Percentiles rank a stretch among this genome's conserved stretches.
Conservation (phyloP, 805 yeast species). For the Maudiozyma turicensis region DNA sequence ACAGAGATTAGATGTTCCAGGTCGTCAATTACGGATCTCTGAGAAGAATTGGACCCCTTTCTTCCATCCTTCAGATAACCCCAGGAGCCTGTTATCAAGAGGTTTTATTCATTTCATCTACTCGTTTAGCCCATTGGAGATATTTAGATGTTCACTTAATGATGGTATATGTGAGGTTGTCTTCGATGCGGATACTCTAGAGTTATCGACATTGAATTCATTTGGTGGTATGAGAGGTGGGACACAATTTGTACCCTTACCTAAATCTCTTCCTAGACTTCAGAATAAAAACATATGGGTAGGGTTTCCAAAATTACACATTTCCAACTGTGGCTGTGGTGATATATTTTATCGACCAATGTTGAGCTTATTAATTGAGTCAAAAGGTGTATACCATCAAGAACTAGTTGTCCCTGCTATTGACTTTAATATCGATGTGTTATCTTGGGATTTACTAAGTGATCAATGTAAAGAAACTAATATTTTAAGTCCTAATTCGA, state of each 20-base stretch:
- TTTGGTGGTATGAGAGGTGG: constrained; percentile 17
- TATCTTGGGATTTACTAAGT: constrained; percentile 11
- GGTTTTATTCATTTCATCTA: constrained; percentile 15
- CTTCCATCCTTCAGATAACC: neutral
- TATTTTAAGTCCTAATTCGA: constrained; percentile 14
- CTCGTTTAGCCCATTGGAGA: constrained; percentile 12
- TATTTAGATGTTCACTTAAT: constrained; percentile 15
- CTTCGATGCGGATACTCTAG: constrained; percentile 9
- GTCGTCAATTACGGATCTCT: neutral
- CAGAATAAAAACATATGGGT: constrained; percentile 14
- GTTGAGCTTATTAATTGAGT: constrained; percentile 10
- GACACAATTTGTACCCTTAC: constrained; percentile 15
- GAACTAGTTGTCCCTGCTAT: constrained; percentile 12
- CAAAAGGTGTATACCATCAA: constrained; percentile 12
- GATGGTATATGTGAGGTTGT: constrained; percentile 13
- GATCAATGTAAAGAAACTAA: constrained; percentile 7
- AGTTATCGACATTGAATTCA: constrained; percentile 5
- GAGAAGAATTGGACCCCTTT: constrained; percentile 13
- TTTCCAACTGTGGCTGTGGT: constrained; percentile 14
- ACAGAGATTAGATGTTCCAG: neutral
- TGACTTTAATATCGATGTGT: constrained; percentile 10
- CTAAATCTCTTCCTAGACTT: constrained; percentile 10
- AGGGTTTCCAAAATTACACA: constrained; percentile 15
- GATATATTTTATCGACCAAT: constrained; percentile 13
- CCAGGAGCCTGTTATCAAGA: constrained; percentile 6